Base-by-base conservation (phyloP, 768 basidiomycete species). In the Tremella yokohamensis region DNA sequence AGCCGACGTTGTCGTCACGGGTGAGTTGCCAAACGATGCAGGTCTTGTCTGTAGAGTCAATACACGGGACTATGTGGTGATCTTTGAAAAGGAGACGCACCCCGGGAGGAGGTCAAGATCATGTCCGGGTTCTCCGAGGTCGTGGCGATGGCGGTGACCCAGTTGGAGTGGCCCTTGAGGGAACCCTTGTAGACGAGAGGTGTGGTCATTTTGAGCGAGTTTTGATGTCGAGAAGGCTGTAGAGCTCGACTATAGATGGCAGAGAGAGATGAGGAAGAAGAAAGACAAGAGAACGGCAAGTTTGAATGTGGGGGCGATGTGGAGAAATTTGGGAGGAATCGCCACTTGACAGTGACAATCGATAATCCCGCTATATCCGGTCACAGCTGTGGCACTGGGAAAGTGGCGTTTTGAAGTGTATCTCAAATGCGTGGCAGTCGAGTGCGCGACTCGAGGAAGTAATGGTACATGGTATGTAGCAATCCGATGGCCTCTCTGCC, bases 11-110 rank as follows among this genome's bases (percentile, higher is more conserved):
- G 59, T 80, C 79, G 65, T 80, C 80, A 65, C 96, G 89, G 69
- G 94, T 96, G 76, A 99, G 82, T 78, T 91, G 88, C 96, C 96
- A 99, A 76, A 97, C 92, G 77, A 99, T 97, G 82, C 97, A 90
- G 56, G 91, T 96, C 85, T 96, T 98, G 87, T 99, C 96, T 94
- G 78, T 44, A 54, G 24, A 12, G 20, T 44, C 15, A 48, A 40
- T 52, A 18, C 16, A 49, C 8, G 22, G 12, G 51, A 52, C 11
- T 22, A 38, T n/a, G 29, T n/a, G 51, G 13, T 24, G 29, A 29
- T 19, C 39, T 22, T 15, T 8, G 6, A 22, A 16, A 39, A 42
- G 60, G 55, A 58, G 45, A 79, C 72, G 70, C 83, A 96, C 92
- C 92, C 81, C 96, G 85, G 63, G 96, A 98, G 66, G 93, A 91